These are phyloP conservation scores for Mayamaea pseudoterrestris DNA, from an alignment of 108 stramenopile species.

Conservation along the genomic window DNA sequence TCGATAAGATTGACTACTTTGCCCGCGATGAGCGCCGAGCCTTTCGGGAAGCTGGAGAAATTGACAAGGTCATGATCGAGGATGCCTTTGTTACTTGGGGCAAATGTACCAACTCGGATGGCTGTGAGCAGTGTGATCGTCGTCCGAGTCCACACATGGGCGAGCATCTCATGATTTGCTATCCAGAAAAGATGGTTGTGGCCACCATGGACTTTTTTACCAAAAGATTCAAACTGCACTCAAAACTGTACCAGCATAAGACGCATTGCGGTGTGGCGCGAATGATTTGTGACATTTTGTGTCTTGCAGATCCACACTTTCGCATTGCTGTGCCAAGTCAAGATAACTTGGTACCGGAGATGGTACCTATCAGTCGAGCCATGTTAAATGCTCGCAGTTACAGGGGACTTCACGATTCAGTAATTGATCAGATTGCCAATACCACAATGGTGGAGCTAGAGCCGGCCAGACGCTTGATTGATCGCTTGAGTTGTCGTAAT, in stretches of 20 bases:
- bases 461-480: conserved; percentile 38
- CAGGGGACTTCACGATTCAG: conserved; percentile 39
- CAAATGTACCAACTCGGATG: conserved; percentile 23
- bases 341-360: too few relatives aligned
- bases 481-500: conserved; percentile 28
- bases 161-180: conserved; percentile 76
- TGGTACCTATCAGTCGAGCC: too few relatives aligned
- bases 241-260: conserved; percentile 75
- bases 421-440: conserved; percentile 41
- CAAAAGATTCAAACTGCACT: conserved; percentile 58
- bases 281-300: conserved; percentile 71
- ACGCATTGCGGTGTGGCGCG: conserved; percentile 47
- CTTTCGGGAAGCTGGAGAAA: conserved; percentile 21
- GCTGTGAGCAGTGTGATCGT: conserved; percentile 28
- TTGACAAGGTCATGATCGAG: conserved; percentile 39
- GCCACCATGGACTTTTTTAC: conserved; percentile 61
- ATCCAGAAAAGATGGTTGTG: conserved; percentile 64
- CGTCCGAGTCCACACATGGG: conserved; percentile 6
- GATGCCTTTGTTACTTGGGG: conserved; percentile 64
- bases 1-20: conserved; percentile 93
- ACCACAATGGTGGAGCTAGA: conserved; percentile 23
- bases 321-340: conserved; percentile 6
- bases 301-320: conserved; percentile 60
- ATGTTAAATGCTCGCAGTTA: too few relatives aligned
- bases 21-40: conserved; percentile 57